Base-by-base conservation (phyloP, 768 basidiomycete species). In the Suillus bovinus region DNA sequence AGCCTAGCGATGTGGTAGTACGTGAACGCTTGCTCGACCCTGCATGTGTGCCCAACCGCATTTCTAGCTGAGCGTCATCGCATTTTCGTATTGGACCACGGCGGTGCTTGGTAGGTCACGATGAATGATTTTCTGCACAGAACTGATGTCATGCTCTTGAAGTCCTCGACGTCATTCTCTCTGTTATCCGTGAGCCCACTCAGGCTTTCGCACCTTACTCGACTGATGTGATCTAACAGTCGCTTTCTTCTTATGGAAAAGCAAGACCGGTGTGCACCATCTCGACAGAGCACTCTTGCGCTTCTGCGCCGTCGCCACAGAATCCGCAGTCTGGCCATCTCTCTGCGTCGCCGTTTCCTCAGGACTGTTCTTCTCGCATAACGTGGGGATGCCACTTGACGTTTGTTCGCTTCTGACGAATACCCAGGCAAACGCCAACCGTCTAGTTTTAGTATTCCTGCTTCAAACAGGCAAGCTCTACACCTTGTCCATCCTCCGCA, bases 401-500 rank as follows among this genome's bases (percentile, higher is more conserved):
- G 36, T n/a, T 13, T 31, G 31, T 31, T 31, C 24, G n/a, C 36
- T 3, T 29, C 24, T 20, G 27, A 49, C 17, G 2, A n/a, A 29
- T 29, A 17, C 17, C 36, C 63, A 72, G 50, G 59, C 68, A n/a
- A 65, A 72, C 20, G 75, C 77, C 60, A 76, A 80, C 64, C 72
- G 71, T 22, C 66, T 84, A 8, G 77, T 81, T 36, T 67, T 83
- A 6, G 79, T 84, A 64, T 84, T 85, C 67, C 73, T 80, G 38
- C 68, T 84, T 20, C 69, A 82, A 52, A 81, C 82, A 3, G 82
- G 83, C 41, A 85, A 85, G 67, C 74, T 84, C 62, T 84, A 71
- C 59, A 70, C 67, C 20, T 64, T 72, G 22, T 72, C 69, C 36
- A 61, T 73, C 27, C 56, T 70, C 31, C 72, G 70, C n/a, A 72